phyloP scores from a whole-genome alignment of 73 alveolate genomes.

The Paramecium sexaurelia region DNA sequence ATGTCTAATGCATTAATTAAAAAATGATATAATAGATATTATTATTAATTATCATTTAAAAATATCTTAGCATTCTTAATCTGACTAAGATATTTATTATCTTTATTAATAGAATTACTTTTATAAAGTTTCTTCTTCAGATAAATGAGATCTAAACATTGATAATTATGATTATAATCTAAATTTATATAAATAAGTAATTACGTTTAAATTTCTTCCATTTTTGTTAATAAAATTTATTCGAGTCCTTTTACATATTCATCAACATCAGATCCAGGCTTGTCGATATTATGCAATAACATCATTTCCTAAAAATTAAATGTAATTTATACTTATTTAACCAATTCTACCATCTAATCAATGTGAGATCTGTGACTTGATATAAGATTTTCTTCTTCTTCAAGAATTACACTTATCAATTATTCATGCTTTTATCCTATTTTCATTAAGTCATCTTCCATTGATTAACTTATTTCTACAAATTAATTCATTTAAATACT shows the following conservation, averaged over 20 bases:
- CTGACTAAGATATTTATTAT: constrained; percentile 74
- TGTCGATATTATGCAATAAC: constrained; percentile 96
- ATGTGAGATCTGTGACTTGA: constrained; percentile 94
- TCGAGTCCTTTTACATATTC: constrained; percentile 93
- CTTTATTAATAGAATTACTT: constrained; percentile 56
- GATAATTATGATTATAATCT: constrained; percentile 20
- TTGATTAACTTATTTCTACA: constrained; percentile 54
- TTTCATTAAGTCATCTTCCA: constrained; percentile 35
- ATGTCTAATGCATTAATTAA: constrained; percentile 11
- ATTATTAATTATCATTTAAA: constrained; percentile 81
- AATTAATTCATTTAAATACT: neutral
- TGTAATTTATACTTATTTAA: constrained; percentile 73
- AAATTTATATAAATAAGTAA: neutral
- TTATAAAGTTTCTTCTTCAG: constrained; percentile 56
- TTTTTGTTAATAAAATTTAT: constrained; percentile 84
- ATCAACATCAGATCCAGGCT: constrained; percentile 99
- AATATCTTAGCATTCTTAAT: constrained; percentile 85
- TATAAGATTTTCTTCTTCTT: constrained; percentile 98
- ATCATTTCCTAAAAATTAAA: constrained; percentile 84
- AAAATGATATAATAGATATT: neutral
- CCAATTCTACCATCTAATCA: constrained; percentile 97
- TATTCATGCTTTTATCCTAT: constrained; percentile 93
- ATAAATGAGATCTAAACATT: constrained; percentile 42
- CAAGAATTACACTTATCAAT: constrained; percentile 92
- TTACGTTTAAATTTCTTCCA: constrained; percentile 75